A percentile compares a stretch with the other conserved stretches of the same genome.
Evolutionary conservation across 768 basidiomycete genomes (phyloP).

Genomic region (Mycena floridula): DNA sequence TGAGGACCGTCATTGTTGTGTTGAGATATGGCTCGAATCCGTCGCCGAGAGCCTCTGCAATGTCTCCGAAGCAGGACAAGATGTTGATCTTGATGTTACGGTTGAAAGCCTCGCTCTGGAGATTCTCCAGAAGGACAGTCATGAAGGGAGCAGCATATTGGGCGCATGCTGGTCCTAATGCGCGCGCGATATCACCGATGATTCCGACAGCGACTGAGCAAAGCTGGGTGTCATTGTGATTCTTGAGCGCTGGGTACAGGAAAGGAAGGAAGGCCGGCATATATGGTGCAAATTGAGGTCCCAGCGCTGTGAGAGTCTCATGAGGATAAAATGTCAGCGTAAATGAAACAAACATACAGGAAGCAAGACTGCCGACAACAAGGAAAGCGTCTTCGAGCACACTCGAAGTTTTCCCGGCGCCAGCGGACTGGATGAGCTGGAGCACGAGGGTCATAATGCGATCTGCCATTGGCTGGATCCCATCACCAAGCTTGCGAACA

Average conservation of each 20-base stretch:
- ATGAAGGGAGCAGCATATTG: slow-evolving; percentile 88
- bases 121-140: slow-evolving; percentile 84
- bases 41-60: slow-evolving; percentile 86
- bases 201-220: slow-evolving; percentile 95
- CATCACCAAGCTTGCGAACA: slow-evolving; percentile 74
- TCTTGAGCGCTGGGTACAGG: slow-evolving; percentile 83
- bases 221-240: slow-evolving; percentile 92
- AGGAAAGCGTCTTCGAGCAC: slow-evolving; percentile 96
- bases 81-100: slow-evolving; percentile 97
- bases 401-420: slow-evolving; percentile 92
- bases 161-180: slow-evolving; percentile 76
- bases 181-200: slow-evolving; percentile 94
- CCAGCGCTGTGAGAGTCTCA: slow-evolving; percentile 70
- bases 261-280: slow-evolving; percentile 80
- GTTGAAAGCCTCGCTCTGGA: slow-evolving; percentile 86
- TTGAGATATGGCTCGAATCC: slow-evolving; percentile 85
- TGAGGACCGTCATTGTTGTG: slow-evolving; percentile 85
- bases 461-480: slow-evolving; percentile 85
- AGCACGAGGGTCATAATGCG: slow-evolving; percentile 92
- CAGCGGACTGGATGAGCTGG: slow-evolving; percentile 76
- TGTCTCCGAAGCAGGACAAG: slow-evolving; percentile 92
- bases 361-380: slow-evolving; percentile 81
- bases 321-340: slow-evolving; percentile 5
- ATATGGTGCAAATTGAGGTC: slow-evolving; percentile 74
- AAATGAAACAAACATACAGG: slow-evolving; percentile 35